Evolutionary conservation across 2,329 filamentous ascomycete species (phyloP), one percentile per base, ranked within the genome.

Genomic region (Colletotrichum noveboracense): DNA sequence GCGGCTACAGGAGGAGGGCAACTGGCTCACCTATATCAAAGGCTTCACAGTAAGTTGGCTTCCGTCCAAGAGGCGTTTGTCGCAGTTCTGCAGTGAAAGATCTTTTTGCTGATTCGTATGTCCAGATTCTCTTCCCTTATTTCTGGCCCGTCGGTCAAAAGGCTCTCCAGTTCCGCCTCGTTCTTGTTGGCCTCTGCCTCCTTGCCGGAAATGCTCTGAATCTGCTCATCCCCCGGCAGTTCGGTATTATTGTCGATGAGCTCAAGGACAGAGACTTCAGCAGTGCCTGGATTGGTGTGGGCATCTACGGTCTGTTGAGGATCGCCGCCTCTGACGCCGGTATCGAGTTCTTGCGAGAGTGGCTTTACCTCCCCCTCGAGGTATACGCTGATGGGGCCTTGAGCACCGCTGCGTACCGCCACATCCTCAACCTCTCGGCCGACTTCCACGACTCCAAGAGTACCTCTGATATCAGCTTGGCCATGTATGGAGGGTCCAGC

Each of bases 181-280:
- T 90, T 13, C 87, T 94, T 6, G 93, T 97, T 60, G 89, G 90
- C 1, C 58, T 94, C 2, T 94, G 94, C 78, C 87, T 97, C 26
- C 82, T 96, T n/a, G 86, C 88, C 67, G 91, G 93, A 71, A 95
- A 96, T 78, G 91, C 91, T 7, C 86, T 97, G 66, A 95, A 96
- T 79, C 87, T 98, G 16, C 85, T 97, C 56, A 91, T 95, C 36
- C 95, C 95, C n/a, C 90, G 94, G 24, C 94, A 97, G 81, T 91
- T 96, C 36, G 95, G 95, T 77, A 91, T 94, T 74, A 92, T 98
- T 77, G 93, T 95, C 77, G 92, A 97, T 80, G 91, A 91, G 76
- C 85, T 97, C 26, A 88, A 76, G 26, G 74, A 76, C 16, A 61
- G 48, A 14, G 71, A 76, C 26, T 76, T 76, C 61, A 76, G 32